These are phyloP conservation scores for Sabuloglossum arenarium DNA, from an alignment of 495 filamentous ascomycete species.

Conservation along the genomic window DNA sequence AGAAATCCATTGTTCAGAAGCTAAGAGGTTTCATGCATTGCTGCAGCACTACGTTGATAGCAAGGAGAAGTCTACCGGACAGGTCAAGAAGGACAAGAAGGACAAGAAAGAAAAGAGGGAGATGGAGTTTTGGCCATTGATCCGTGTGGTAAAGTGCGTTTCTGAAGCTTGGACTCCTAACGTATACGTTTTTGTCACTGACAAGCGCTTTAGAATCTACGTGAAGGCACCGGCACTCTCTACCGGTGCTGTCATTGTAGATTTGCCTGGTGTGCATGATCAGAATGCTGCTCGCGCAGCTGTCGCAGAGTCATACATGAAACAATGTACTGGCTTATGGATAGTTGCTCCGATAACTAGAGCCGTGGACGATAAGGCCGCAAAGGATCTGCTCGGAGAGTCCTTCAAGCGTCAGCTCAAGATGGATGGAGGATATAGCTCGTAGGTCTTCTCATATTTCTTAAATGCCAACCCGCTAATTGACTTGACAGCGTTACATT, in stretches of 20 bases:
- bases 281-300: constrained; percentile 41
- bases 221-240: constrained; percentile 31
- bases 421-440: constrained; percentile 34
- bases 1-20: constrained; percentile 19
- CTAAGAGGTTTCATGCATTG: constrained; percentile 21
- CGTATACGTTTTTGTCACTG: too few species aligned
- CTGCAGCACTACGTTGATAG: constrained; percentile 31
- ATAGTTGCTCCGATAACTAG: constrained; percentile 44
- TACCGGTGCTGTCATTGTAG: constrained; percentile 43
- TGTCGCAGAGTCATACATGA: constrained; percentile 40
- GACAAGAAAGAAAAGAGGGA: constrained; percentile 14
- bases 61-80: constrained; percentile 24
- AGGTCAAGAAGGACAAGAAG: too few species aligned
- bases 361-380: constrained; percentile 44
- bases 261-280: constrained; percentile 44
- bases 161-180: too few species aligned
- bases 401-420: constrained; percentile 43
- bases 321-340: constrained; percentile 29
- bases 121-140: constrained; percentile 44
- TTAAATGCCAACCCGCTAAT: too few species aligned
- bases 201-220: too few species aligned
- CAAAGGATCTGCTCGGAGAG: constrained; percentile 36
- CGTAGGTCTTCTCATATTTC: too few species aligned
- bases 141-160: constrained; percentile 39
- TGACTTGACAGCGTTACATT: too few species aligned